Conservation (phyloP, 208 protist genomes). For the Phytomonas francai region DNA sequence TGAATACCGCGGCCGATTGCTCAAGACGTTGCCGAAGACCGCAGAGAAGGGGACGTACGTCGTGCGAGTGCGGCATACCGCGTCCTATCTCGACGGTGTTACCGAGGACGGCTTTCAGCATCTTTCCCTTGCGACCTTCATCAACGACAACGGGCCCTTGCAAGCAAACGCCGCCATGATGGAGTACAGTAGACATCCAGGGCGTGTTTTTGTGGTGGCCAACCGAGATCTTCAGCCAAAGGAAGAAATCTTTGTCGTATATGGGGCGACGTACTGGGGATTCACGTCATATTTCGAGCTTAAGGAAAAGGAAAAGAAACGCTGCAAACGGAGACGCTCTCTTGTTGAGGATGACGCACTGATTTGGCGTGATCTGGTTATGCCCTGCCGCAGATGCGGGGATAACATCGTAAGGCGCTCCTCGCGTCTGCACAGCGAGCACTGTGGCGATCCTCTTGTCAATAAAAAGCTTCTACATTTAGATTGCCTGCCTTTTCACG, state of each 20-base stretch:
- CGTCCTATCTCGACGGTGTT: slow-evolving; percentile 67
- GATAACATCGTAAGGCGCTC: slow-evolving; percentile 34
- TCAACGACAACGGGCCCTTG: slow-evolving; percentile 76
- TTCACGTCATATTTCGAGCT: slow-evolving; percentile 69
- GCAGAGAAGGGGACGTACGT: slow-evolving; percentile 46
- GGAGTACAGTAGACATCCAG: slow-evolving; percentile 67
- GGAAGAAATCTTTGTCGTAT: slow-evolving; percentile 79
- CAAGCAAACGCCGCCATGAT: slow-evolving; percentile 68
- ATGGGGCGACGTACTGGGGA: slow-evolving; percentile 85
- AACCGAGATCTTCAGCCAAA: slow-evolving; percentile 56
- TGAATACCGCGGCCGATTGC: slow-evolving; percentile 62
- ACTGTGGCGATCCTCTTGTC: slow-evolving; percentile 66
- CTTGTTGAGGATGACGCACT: background rate
- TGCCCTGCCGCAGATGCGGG: slow-evolving; percentile 48
- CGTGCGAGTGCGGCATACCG: slow-evolving; percentile 55
- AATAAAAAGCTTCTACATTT: slow-evolving; percentile 31
- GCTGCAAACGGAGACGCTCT: background rate
- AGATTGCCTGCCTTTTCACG: slow-evolving; percentile 60
- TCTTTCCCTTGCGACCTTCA: slow-evolving; percentile 81
- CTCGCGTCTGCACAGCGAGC: slow-evolving; percentile 34
- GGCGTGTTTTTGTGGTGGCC: slow-evolving; percentile 77
- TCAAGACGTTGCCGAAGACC: slow-evolving; percentile 20
- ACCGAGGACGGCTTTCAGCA: slow-evolving; percentile 38
- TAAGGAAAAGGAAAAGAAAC: slow-evolving; percentile 9
- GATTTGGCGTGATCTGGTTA: slow-evolving; percentile 10